Base-by-base conservation (phyloP, 1,284 basidiomycete species). In the Vanrija sp. region DNA sequence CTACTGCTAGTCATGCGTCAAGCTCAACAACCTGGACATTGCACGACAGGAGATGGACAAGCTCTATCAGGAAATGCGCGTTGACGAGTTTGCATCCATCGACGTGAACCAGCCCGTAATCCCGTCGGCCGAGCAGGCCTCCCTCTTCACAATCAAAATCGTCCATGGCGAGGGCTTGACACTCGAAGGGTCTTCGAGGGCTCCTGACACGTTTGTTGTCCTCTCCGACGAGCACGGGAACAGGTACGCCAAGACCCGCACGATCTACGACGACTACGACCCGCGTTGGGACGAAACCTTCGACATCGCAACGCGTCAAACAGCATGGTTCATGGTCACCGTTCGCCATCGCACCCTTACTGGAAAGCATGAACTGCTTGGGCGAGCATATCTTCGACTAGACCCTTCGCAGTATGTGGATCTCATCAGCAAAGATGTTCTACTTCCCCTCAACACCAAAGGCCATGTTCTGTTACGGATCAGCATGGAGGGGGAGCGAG, bases 241-340 rank as follows among this genome's bases (percentile, higher is more conserved):
- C 65, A 85, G 93, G 19, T 77, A 96, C 41, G 94, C 91, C 31
- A 98, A 97, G 79, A 98, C 94, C 9, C 81, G 96, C 46, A 98
- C 94, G 19, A 90, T 98, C 47, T 96, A 97, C 70, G 94, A 98
- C 75, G 85, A 86, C 3, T 75, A 87, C 25, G 85, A 84, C 67
- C 95, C 96, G 20, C 82, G 93, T 72, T 98, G 95, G 96, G 93
- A 98, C 62, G 95, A 98, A 72, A 92, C 90, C 0, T 93, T 97
- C 64, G 96, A 99, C 72, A 82, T 98, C 10, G 89, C 92, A 0
- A 87, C 97, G 3, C 70, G 75, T 44, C 72, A 76, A 27, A 85
- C 90, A 41, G 81, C 97, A 16, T 99, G 96, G 96, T 79, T 98
- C 47, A 96, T 97, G 84, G 87, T 93, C 43, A 96, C 93, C 45